Base-by-base conservation (phyloP, 2,329 filamentous ascomycete genomes). In the Phialophora tarda region DNA sequence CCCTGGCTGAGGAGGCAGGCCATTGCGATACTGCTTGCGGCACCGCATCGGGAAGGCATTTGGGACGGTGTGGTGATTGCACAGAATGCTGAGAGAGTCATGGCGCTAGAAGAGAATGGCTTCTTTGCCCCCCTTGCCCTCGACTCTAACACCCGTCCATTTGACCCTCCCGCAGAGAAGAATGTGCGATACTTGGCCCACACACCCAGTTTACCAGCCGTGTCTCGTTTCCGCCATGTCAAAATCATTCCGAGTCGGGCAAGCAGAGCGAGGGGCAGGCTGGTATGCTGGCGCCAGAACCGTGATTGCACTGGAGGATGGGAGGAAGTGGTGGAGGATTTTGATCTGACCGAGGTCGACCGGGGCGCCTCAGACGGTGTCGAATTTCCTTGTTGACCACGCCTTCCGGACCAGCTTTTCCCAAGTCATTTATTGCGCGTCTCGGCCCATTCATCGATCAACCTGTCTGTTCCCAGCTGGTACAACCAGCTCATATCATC, bases 401-500 rank as follows among this genome's bases (percentile, higher is more conserved):
- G 23, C 24, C 48, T 28, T n/a, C 48, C 21, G 12, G 21, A 14
- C 21, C 21, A 51, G 48, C 48, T 1, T 51, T 17, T 28, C 10
- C 21, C 21, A 24, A 11, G 5, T 55, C 53, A 55, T 30, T 34
- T 8, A 34, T n/a, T 23, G 26, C 30, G 26, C n/a, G 10, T 30
- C 28, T 28, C 28, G 11, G 17, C 30, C 75, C 76, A 77, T 3
- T 71, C 64, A 4, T 75, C 69, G 0, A 80, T 76, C 67, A 76
- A 72, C 3, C 75, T 63, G 23, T 80, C 77, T 61, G 82, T 75
- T 34, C 80, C 71, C 0, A 78, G 75, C 4, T 73, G 74, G 66
- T 82, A 83, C 21, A 84, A 64, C 81, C 82, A 84, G 0, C 72
- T 74, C 53, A 82, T 63, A 50, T 77, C 73, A 17, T 82, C 78